Conservation (phyloP, 2,329 filamentous ascomycete genomes). For the Aphanoascus verrucosus region DNA sequence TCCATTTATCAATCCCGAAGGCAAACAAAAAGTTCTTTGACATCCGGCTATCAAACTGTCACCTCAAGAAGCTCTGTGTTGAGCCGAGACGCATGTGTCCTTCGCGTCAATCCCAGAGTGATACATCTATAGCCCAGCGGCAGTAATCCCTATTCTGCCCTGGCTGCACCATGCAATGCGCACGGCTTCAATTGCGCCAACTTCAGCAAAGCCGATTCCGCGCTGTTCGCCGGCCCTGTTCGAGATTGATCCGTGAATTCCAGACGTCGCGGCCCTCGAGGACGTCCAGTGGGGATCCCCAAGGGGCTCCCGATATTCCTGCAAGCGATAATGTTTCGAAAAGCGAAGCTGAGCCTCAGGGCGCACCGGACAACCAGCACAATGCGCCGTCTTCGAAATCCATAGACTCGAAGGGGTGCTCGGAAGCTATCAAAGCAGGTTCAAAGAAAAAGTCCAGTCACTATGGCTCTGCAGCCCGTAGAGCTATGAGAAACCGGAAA, state of each 20-base stretch:
- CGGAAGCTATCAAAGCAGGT: slow-evolving; percentile 7
- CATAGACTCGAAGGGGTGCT: neutral
- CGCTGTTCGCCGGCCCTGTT: slow-evolving; percentile 14
- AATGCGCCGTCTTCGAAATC: neutral
- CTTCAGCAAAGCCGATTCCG: slow-evolving; percentile 12
- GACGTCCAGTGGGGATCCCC: neutral
- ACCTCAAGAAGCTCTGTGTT: neutral
- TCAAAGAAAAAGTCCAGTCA: slow-evolving; percentile 23
- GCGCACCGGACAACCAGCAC: neutral
- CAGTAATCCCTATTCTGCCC: slow-evolving; percentile 14
- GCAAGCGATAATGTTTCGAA: neutral
- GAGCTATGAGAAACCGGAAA: slow-evolving; percentile 29
- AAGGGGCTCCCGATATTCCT: neutral
- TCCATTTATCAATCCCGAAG: neutral
- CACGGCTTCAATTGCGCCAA: slow-evolving; percentile 24
- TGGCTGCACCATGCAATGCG: slow-evolving; percentile 28
- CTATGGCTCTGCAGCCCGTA: slow-evolving; percentile 33
- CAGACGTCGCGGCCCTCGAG: slow-evolving; percentile 4
- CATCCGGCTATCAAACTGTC: neutral
- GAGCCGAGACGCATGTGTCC: slow-evolving; percentile 6
- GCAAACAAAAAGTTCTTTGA: neutral
- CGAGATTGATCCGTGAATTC: slow-evolving; percentile 11
- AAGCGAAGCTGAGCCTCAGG: neutral
- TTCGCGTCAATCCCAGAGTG: neutral
- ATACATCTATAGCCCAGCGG: slow-evolving; percentile 13